Evolutionary conservation across 2,329 filamentous ascomycete genomes (phyloP).

Genomic region (Neofusicoccum parvum): DNA sequence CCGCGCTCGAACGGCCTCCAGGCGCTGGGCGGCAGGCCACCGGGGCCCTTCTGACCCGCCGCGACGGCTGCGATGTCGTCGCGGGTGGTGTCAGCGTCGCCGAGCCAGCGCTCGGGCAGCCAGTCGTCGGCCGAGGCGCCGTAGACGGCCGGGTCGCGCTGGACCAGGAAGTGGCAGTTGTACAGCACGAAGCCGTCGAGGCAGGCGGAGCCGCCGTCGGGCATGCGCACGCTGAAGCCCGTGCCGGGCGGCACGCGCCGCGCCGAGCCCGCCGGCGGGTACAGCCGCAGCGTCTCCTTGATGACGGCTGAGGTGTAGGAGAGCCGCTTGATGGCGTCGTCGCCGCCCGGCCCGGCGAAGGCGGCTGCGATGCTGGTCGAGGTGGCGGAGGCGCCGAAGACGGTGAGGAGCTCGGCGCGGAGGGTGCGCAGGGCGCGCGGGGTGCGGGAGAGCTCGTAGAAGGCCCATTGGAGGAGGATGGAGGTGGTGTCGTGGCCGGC

Average conservation of each 20-base stretch:
- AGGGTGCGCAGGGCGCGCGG: constrained; percentile 23
- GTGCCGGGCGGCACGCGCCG: background rate
- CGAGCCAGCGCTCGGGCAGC: constrained; percentile 18
- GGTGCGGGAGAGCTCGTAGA: constrained; percentile 24
- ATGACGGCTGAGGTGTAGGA: constrained; percentile 37
- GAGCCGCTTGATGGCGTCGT: constrained; percentile 32
- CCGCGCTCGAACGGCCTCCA: constrained; percentile 45
- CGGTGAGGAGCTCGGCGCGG: constrained; percentile 33
- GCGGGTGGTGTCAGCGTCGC: background rate
- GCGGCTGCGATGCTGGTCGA: background rate
- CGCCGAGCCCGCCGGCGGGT: constrained; percentile 28
- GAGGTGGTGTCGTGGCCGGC: constrained; percentile 40
- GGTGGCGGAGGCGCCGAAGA: constrained; percentile 30
- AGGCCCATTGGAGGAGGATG: constrained; percentile 24
- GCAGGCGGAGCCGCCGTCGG: background rate
- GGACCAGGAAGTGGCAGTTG: constrained; percentile 20
- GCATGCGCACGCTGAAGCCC: no score
- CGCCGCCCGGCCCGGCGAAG: background rate
- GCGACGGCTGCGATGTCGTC: constrained; percentile 31
- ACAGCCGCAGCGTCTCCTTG: constrained; percentile 39
- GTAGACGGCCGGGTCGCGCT: constrained; percentile 33
- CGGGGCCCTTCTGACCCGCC: constrained; percentile 26
- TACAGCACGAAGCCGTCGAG: constrained; percentile 11
- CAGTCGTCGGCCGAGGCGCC: constrained; percentile 26
- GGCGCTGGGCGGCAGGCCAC: constrained; percentile 25